Percentiles rank a stretch among this genome's conserved stretches.
These are phyloP conservation scores for Cercospora berteroae DNA, from an alignment of 2,329 filamentous ascomycete species.

Conservation along the genomic window DNA sequence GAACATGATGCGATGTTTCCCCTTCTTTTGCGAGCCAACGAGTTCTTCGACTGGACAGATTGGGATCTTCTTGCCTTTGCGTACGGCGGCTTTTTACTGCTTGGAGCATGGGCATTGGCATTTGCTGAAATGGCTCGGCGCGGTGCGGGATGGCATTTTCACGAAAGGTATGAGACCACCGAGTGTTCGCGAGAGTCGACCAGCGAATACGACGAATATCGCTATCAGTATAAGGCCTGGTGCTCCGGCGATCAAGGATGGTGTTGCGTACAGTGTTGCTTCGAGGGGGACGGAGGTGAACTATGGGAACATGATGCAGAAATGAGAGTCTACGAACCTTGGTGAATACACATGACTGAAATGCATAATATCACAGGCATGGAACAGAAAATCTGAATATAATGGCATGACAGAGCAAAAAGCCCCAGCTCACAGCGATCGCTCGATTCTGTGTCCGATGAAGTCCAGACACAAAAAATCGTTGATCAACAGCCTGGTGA, in stretches of 20 bases:
- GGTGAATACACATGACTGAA: not conserved
- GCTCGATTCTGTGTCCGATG: not conserved
- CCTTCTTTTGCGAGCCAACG: conserved; percentile 33
- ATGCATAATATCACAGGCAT: not conserved
- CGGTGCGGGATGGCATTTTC: conserved; percentile 28
- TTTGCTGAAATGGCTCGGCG: conserved; percentile 30
- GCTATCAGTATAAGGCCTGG: conserved; percentile 52
- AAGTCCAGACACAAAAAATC: not conserved
- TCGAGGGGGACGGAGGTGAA: not conserved
- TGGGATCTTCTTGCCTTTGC: conserved; percentile 35
- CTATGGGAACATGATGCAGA: not conserved
- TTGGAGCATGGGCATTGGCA: conserved; percentile 29
- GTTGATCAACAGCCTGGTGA: not conserved
- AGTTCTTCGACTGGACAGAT: conserved; percentile 32
- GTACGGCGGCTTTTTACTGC: conserved; percentile 33
- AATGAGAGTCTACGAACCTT: not conserved
- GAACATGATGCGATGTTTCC: conserved; percentile 32
- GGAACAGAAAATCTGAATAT: not conserved
- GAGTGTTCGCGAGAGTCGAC: conserved; percentile 13
- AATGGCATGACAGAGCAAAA: not conserved
- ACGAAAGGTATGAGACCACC: conserved; percentile 32
- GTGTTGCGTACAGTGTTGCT: not conserved
- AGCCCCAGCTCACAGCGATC: not conserved
- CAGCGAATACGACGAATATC: not conserved
- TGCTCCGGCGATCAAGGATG: not conserved